Base-by-base conservation (phyloP, 306 rosid species). In the Begonia masoniana region DNA sequence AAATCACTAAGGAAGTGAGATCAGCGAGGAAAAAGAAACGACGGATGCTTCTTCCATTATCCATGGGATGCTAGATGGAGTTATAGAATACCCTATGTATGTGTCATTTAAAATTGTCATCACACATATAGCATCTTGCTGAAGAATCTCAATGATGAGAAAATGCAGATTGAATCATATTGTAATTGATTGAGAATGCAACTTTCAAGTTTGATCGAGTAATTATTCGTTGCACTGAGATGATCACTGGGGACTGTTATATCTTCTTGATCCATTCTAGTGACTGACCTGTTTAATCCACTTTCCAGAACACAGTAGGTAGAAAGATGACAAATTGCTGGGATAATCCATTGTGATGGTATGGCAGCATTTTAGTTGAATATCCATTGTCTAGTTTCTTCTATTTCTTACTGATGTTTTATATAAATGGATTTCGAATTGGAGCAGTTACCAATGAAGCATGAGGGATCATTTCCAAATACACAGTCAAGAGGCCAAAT, bases 21-120 rank as follows among this genome's bases (percentile, higher is more conserved):
- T 61, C 83, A 66, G 95, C 96, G 46, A 76, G 93, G 83, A 92
- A 77, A 72, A 86, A 83, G 89, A 92, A 67, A 74, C 87, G 96
- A 67, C 79, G 99, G 72, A 92, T 92, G 99, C 99, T 92, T 79
- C 99, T 92, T 72, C 99, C 99, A 16, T 65, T 92, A 65, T 92
- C 99, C 12, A 86, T 92, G 96, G 86, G 77, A 83, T 58, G 59
- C 43, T 70, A 69, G 68, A 55, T 14, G 56, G 59, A 66, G 72
- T 55, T 47, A 49, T 43, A 36, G 62, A 43, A 66, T 70, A 17
- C 57, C 26, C 16, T 47, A 48, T 46, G 8, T 15, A 47, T 60
- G 39, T 43, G 10, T 43, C 12, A 9, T 9, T 43, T 43, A 43
- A 13, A 15, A 6, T 14, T 13, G 17, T 13, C 15, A 14, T 2